These are phyloP conservation scores for Fagopyrum tataricum DNA, from an alignment of 148 eudicot species.

Conservation along the genomic window DNA sequence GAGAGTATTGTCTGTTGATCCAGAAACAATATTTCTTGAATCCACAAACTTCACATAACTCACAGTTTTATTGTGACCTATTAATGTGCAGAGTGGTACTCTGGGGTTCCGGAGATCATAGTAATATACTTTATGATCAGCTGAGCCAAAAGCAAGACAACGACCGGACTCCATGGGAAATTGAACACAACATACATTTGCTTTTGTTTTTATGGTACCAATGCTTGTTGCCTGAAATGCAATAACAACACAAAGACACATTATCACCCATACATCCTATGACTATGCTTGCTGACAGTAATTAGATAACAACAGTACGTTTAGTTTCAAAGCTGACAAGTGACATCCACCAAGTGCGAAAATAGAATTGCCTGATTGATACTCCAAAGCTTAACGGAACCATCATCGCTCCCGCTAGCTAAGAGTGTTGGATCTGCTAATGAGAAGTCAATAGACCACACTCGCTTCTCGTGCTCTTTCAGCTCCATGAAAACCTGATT, in stretches of 20 bases:
- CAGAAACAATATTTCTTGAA: conserved; percentile 66
- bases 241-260: conserved; percentile 49
- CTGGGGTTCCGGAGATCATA: conserved; percentile 81
- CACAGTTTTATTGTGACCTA: conserved; percentile 90
- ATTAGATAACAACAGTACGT: conserved; percentile 70
- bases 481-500: conserved; percentile 80
- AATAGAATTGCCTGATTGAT: conserved; percentile 99
- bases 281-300: conserved; percentile 25
- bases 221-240: conserved; percentile 85
- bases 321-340: conserved; percentile 91
- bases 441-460: conserved; percentile 91
- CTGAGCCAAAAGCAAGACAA: conserved; percentile 93
- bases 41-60: conserved; percentile 94
- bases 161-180: conserved; percentile 73
- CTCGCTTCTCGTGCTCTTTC: conserved; percentile 84
- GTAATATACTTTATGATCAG: conserved; percentile 85
- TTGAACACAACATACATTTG: conserved; percentile 93
- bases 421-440: conserved; percentile 86
- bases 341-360: conserved; percentile 91
- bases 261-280: conserved; percentile 33
- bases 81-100: conserved; percentile 72
- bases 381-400: conserved; percentile 98
- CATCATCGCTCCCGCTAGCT: conserved; percentile 98
- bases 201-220: conserved; percentile 85
- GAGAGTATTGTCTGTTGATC: conserved; percentile 85